Evolutionary conservation across 2,329 filamentous ascomycete species (phyloP).

Genomic region (Monosporascus cannonballus): DNA sequence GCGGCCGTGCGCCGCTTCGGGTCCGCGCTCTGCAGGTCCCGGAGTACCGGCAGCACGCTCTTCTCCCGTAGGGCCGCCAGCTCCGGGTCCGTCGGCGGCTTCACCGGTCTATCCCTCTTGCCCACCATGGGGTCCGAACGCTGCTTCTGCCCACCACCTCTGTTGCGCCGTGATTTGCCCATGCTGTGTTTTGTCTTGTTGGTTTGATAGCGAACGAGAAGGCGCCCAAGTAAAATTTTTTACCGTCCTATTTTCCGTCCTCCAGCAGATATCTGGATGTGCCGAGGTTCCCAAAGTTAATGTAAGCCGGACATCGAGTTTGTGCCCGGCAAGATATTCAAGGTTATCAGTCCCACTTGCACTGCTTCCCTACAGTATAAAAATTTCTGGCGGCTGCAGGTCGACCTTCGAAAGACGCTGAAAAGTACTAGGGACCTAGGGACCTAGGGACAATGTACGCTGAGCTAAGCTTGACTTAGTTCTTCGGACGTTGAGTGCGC

Average conservation of each 20-base stretch:
- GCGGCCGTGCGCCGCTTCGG: slow-evolving; percentile 54
- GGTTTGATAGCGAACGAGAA: neutral
- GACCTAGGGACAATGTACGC: too few species aligned
- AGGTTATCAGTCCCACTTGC: too few species aligned
- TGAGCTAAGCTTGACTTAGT: too few species aligned
- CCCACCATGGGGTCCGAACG: slow-evolving; percentile 45
- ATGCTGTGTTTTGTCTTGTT: slow-evolving; percentile 31
- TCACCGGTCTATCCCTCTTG: slow-evolving; percentile 43
- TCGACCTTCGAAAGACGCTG: too few species aligned
- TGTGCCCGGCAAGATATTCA: neutral
- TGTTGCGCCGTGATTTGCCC: slow-evolving; percentile 54
- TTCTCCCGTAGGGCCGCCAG: slow-evolving; percentile 56
- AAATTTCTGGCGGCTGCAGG: too few species aligned
- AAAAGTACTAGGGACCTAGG: too few species aligned
- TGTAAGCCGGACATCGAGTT: neutral
- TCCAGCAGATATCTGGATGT: neutral
- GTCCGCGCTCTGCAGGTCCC: slow-evolving; percentile 53
- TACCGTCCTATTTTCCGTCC: neutral
- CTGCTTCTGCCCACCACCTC: slow-evolving; percentile 34
- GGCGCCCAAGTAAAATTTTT: neutral
- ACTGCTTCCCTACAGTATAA: too few species aligned
- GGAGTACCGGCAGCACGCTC: slow-evolving; percentile 58
- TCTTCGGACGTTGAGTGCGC: too few species aligned
- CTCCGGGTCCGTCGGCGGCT: slow-evolving; percentile 57
- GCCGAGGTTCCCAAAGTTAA: neutral